phyloP scores from a whole-genome alignment of 2,329 filamentous ascomycete species.

The Xylogone sp. region DNA sequence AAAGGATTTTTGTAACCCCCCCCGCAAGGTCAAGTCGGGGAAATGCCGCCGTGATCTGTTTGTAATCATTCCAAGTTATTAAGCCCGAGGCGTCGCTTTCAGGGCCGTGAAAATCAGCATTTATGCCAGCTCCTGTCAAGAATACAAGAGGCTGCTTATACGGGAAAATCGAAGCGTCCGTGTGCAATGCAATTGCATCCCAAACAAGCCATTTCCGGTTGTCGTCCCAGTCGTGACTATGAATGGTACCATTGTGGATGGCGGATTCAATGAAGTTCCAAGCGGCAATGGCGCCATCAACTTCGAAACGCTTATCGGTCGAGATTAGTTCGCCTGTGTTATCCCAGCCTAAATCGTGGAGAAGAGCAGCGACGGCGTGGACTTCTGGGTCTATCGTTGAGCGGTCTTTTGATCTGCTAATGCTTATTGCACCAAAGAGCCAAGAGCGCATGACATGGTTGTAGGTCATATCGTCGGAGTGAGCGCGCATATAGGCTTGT shows the following conservation, averaged over 20 bases:
- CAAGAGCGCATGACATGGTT: conserved; percentile 36
- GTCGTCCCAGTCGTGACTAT: conserved; percentile 31
- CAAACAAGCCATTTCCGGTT: conserved; percentile 42
- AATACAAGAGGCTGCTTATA: conserved; percentile 40
- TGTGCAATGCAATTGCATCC: conserved; percentile 45
- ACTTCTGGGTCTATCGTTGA: conserved; percentile 30
- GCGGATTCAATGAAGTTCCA: conserved; percentile 31
- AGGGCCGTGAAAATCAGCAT: conserved; percentile 31
- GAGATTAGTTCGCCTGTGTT: conserved; percentile 31
- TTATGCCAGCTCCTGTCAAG: conserved; percentile 27
- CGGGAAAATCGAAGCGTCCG: conserved; percentile 30
- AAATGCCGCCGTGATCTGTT: conserved; percentile 25
- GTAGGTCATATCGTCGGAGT: conserved; percentile 29
- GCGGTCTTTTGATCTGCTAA: conserved; percentile 24
- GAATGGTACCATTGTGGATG: conserved; percentile 12
- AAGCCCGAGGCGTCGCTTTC: conserved; percentile 12
- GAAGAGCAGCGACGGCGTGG: conserved; percentile 34
- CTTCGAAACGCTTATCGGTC: conserved; percentile 44
- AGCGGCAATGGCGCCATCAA: conserved; percentile 44
- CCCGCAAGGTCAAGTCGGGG: conserved; percentile 29
- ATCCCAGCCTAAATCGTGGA: conserved; percentile 42
- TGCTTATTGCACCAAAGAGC: conserved; percentile 32
- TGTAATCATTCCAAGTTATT: conserved; percentile 29
- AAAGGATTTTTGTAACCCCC: conserved; percentile 4
- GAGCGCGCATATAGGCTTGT: conserved; percentile 25